Percentiles rank a stretch among this genome's conserved stretches.
phyloP scores from a whole-genome alignment of 1,284 basidiomycete genomes.

The Veloporphyrellus conicus region DNA sequence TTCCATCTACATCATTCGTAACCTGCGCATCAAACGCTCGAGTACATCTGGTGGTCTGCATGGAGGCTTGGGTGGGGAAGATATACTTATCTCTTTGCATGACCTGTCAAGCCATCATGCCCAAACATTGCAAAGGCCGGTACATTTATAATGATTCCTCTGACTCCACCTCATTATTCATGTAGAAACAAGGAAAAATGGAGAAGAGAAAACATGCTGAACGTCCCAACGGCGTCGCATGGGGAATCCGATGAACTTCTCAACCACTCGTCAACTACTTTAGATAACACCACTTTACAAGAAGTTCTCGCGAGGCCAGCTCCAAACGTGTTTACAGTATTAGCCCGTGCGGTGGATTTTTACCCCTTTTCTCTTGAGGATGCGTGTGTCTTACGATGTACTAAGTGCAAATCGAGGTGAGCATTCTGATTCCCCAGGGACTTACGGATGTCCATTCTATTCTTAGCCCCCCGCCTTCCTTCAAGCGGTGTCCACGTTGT shows the following conservation, averaged over 20 bases:
- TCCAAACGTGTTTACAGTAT: slow-evolving; percentile 42
- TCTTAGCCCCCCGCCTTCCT: slow-evolving; percentile 42
- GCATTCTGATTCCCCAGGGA: slow-evolving; percentile 11
- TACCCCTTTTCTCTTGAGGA: slow-evolving; percentile 49
- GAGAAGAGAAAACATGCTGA: slow-evolving; percentile 22
- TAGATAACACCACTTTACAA: slow-evolving; percentile 33
- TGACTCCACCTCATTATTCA: slow-evolving; percentile 4
- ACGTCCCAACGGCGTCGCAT: background rate
- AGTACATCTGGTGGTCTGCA: slow-evolving; percentile 30
- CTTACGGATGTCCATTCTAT: background rate
- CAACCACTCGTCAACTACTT: background rate
- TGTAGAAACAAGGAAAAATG: slow-evolving; percentile 32
- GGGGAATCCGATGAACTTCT: background rate
- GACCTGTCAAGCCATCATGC: slow-evolving; percentile 34
- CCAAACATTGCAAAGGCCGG: slow-evolving; percentile 27
- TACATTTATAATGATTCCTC: background rate
- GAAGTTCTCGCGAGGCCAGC: slow-evolving; percentile 36
- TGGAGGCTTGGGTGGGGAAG: slow-evolving; percentile 55
- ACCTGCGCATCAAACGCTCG: slow-evolving; percentile 43
- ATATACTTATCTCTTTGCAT: slow-evolving; percentile 48
- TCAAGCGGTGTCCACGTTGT: slow-evolving; percentile 48
- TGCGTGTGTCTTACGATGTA: slow-evolving; percentile 48
- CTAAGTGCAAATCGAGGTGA: slow-evolving; percentile 49
- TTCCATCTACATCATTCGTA: slow-evolving; percentile 46
- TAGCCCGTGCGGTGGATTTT: slow-evolving; percentile 53